These are phyloP conservation scores for Aspergillus mulundensis DNA, from an alignment of 495 filamentous ascomycete genomes.

Conservation along the genomic window DNA sequence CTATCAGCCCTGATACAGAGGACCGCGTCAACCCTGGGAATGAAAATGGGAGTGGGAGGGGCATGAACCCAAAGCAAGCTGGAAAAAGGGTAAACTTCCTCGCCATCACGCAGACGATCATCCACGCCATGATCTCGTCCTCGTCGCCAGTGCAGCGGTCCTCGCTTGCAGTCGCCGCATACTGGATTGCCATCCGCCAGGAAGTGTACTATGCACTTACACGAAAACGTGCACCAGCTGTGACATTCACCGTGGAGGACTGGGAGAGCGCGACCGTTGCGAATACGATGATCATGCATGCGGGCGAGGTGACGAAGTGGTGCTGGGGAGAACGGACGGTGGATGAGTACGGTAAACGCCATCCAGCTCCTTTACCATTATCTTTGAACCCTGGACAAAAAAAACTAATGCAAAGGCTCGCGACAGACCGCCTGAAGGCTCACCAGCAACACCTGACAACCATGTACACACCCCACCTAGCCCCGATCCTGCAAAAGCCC, in stretches of 20 bases:
- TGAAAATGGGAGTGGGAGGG: background rate
- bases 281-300: conserved; percentile 21
- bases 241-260: conserved; percentile 13
- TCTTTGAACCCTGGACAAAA: too few species aligned
- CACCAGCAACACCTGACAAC: conserved; percentile 15
- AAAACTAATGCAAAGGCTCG: too few species aligned
- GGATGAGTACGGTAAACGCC: conserved; percentile 24
- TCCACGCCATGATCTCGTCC: conserved; percentile 19
- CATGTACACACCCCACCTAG: conserved; percentile 13
- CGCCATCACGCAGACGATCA: conserved; percentile 24
- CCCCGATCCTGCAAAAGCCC: conserved; percentile 19
- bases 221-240: conserved; percentile 14
- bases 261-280: conserved; percentile 18
- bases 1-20: too few species aligned
- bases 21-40: too few species aligned
- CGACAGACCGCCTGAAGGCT: conserved; percentile 16
- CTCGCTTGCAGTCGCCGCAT: conserved; percentile 21
- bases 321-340: conserved; percentile 16
- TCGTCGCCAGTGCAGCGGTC: conserved; percentile 15
- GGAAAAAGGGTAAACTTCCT: conserved; percentile 19
- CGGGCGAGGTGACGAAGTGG: conserved; percentile 26
- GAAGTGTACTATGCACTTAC: conserved; percentile 27
- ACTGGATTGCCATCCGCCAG: conserved; percentile 27
- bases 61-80: background rate
- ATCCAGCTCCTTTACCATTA: too few species aligned